Conservation (phyloP, 345 rosid genomes). For the Geranium rotundifolium region DNA sequence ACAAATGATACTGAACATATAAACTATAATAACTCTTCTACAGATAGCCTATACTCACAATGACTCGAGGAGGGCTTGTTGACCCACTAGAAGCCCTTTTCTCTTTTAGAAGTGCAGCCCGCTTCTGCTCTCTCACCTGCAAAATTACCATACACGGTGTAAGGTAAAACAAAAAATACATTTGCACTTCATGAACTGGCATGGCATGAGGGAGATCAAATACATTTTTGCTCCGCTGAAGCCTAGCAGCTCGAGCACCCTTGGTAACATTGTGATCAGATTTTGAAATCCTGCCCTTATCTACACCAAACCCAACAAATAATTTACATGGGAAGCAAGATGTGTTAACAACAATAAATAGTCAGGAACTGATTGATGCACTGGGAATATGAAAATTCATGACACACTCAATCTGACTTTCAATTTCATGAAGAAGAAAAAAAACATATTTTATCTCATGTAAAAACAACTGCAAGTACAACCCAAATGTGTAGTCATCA, state of each 20-base stretch:
- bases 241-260: conserved; percentile 59
- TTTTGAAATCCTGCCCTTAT: conserved; percentile 50
- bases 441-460: not conserved
- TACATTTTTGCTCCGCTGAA: conserved; percentile 81
- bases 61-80: conserved; percentile 57
- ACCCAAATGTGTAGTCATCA: no score
- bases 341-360: not conserved
- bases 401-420: not conserved
- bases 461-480: not conserved
- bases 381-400: not conserved
- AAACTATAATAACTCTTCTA: not conserved
- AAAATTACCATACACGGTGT: not conserved
- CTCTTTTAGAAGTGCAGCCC: conserved; percentile 61
- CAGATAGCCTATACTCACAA: conserved; percentile 35
- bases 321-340: not conserved
- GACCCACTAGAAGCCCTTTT: conserved; percentile 60
- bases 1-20: not conserved
- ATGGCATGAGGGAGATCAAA: not conserved
- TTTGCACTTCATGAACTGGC: not conserved
- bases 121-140: conserved; percentile 76
- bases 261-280: conserved; percentile 44
- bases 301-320: conserved; percentile 15
- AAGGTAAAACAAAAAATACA: not conserved
- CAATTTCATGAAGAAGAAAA: no score
- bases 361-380: not conserved